Evolutionary conservation across 768 basidiomycete genomes (phyloP), one percentile per base, ranked within the genome.

Genomic region (Tylopilus sp.): DNA sequence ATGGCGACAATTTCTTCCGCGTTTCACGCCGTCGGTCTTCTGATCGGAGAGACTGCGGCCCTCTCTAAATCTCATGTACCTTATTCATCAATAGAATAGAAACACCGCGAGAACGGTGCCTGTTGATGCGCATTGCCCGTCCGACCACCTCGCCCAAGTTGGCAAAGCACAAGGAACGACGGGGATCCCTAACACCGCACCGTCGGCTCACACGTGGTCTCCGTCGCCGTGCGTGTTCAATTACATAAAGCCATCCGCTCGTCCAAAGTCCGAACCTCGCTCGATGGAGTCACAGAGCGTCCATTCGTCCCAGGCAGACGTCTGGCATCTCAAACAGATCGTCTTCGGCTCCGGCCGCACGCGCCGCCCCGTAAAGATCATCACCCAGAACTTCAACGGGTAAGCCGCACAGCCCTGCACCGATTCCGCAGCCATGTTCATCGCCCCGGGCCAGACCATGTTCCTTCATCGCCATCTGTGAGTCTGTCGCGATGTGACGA

Each of bases 391-490:
- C 62, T 88, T 82, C 62, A 91, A 91, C 61, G 89, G 89, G 89
- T 89, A 52, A 54, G 84, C 76, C 36, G n/a, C 22, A 36, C 34
- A 36, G 14, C 38, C 38, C 10, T 6, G 11, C 12, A 12, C 21
- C 22, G 9, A n/a, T n/a, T n/a, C 25, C 7, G 2, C 41, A 17
- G 7, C 22, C 25, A 19, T 19, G 12, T n/a, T 37, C 34, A 31
- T 10, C 21, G 16, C 38, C 16, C 29, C 2, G 13, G 2, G 31
- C 8, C 64, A 94, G 92, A 10, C 92, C 92, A 10, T 95, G 92
- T 64, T 92, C 90, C 0, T 89, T 95, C 58, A 91, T 95, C 61
- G 92, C 92, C 25, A 88, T 93, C 53, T 93, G 90, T 89, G 63
- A 60, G 43, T 64, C 31, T 12, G 0, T 33, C 29, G 4, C 25